Conservation (phyloP, 805 yeast species). For the Suhomyces vadensis region DNA sequence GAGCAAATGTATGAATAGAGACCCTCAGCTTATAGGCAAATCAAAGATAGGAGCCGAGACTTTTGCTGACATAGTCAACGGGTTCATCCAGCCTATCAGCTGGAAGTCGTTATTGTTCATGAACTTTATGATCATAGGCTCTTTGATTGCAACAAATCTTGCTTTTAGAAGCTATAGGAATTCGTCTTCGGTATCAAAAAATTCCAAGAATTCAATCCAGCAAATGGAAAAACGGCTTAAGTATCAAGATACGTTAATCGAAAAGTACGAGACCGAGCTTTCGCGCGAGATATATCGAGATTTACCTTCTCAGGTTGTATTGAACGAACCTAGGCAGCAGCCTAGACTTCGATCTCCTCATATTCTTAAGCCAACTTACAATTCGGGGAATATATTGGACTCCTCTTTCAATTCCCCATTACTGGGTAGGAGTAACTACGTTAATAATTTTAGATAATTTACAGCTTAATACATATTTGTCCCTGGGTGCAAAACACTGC, state of each 20-base stretch:
- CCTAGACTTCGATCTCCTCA: background rate
- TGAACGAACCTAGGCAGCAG: background rate
- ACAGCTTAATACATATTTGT: background rate
- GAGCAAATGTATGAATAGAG: conserved; percentile 81
- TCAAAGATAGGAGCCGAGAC: conserved; percentile 79
- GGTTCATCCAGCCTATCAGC: conserved; percentile 69
- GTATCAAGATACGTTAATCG: conserved; percentile 8
- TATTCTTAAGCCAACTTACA: background rate
- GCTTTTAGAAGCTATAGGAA: conserved; percentile 44
- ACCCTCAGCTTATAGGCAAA: conserved; percentile 66
- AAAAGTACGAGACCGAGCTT: conserved; percentile 1
- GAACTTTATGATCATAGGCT: conserved; percentile 48
- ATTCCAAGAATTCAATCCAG: background rate
- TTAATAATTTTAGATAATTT: background rate
- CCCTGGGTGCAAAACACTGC: conserved; percentile 6
- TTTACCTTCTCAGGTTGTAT: background rate
- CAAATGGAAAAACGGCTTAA: conserved; percentile 3
- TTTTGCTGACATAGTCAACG: conserved; percentile 77
- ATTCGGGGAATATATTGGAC: background rate
- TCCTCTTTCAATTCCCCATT: background rate
- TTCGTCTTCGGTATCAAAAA: conserved; percentile 9
- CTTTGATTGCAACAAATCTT: conserved; percentile 51
- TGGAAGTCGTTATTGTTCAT: conserved; percentile 64
- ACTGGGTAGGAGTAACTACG: conserved; percentile 1
- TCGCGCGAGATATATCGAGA: background rate